Conservation (phyloP, 192 early-diverging fungal species). For the Neocallimastix lanati region DNA sequence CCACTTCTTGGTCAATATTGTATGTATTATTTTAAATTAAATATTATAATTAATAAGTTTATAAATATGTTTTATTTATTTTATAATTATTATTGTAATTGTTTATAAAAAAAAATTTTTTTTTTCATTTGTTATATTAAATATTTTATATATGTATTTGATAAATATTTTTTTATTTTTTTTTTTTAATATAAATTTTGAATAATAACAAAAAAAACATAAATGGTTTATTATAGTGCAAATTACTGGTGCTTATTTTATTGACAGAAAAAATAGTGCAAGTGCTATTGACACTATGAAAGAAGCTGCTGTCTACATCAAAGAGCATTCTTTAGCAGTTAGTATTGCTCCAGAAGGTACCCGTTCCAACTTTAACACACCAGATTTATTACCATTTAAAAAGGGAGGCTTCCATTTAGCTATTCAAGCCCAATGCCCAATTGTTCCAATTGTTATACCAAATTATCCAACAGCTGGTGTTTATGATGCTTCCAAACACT, state of each 20-base stretch:
- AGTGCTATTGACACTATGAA: background rate
- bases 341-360: background rate
- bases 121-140: too few species aligned
- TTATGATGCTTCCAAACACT: background rate
- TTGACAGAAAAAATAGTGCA: background rate
- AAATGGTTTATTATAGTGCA: background rate
- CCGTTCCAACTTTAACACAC: background rate
- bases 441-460: slow-evolving; percentile 3
- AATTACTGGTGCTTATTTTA: background rate
- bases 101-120: too few species aligned
- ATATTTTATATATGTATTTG: background rate
- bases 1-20: background rate
- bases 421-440: background rate
- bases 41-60: too few species aligned
- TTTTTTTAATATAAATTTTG: too few species aligned
- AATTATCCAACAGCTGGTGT: background rate
- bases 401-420: slow-evolving; percentile 5
- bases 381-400: slow-evolving; percentile 2
- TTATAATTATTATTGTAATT: too few species aligned
- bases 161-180: too few species aligned
- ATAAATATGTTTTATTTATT: too few species aligned
- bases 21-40: too few species aligned
- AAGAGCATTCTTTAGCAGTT: background rate
- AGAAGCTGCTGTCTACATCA: background rate
- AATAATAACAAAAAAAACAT: too few species aligned